Base-by-base conservation (phyloP, 768 basidiomycete species). In the Crepidotus variabilis region DNA sequence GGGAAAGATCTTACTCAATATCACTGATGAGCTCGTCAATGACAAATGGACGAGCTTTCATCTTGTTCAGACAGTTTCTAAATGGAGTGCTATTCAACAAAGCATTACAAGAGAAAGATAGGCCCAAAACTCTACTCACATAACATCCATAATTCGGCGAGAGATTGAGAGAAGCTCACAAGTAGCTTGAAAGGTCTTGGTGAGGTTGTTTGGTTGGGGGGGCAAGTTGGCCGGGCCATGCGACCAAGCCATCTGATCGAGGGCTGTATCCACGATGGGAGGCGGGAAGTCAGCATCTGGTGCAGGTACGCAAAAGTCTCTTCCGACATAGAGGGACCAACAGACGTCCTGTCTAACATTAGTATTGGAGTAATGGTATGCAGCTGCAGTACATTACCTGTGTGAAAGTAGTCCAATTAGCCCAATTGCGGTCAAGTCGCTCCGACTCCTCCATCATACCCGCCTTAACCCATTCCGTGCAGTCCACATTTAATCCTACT, bases 281-380 rank as follows among this genome's bases (percentile, higher is more conserved):
- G 80, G 69, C 0, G 78, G 72, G 22, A 65, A 58, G 24, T 72
- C 71, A 21, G 70, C 58, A 3, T 58, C 56, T 2, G 75, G 76
- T 6, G 70, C 64, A 1, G 78, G 65, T 21, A 83, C 73, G 53
- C 75, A 78, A 63, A 79, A 82, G 52, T 85, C 83, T 18, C 85
- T 76, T 7, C 85, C 85, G n/a, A 85, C 83, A 51, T 85, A 85
- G 0, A 86, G 71, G 0, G 81, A 83, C 85, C 85, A 86, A 51
- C 82, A 84, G 5, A 83, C 79, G 54, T 86, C 84, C 78, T 83
- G 10, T 20, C 47, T 48, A n/a, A 6, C 18, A 2, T 46, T 5
- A 57, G 48, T 50, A 51, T 53, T 34, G 11, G 36, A 2, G 9
- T 10, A 39, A 23, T 33, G 1, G 39, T 21, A 43, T 35, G 9